Evolutionary conservation across 352 stramenopile species (phyloP), one percentile per base, ranked within the genome.

Genomic region (Globisporangium nagaii): DNA sequence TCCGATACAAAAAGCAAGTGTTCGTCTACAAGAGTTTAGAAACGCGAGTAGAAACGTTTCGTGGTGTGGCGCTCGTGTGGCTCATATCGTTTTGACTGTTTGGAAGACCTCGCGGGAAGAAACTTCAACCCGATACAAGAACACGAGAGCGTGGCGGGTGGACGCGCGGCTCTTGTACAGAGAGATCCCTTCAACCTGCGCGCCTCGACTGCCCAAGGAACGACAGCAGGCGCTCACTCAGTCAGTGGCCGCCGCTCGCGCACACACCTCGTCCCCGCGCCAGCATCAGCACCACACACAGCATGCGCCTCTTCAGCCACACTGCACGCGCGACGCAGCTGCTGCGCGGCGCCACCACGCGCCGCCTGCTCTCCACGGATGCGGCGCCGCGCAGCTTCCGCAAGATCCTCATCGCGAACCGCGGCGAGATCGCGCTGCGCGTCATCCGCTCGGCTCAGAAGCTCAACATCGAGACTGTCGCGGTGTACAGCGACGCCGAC

Each of bases 391-490:
- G 68, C 63, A 69, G 40, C 60, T 88, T 97, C 62, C 72, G 86
- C 58, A 97, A 97, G 71, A 95, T 97, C 46, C 70, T 97, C 4
- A 80, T 97, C 58, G 90, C 90, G 34, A 97, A 97, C 65, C 80
- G 90, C 47, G 90, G 90, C 48, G 78, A 97, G 48, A 97, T 97
- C 63, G 88, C 90, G 20, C 71, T 93, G 65, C 82, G 90, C 40
- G 83, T 97, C 57, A 68, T 90, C 35, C 79, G 73, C 51, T 93
- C 90, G 15, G 85, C 84, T 11, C 88, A 90, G 43, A 76, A 78
- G 42, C 73, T 98, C 47, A 85, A 87, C 34, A 93, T 98, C 31
- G 70, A 93, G 63, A 98, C 91, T 4, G 91, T 98, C 22, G 85
- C 88, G 8, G 73, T 98, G 27, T 97, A 96, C 66, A 92, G 71